A percentile compares a stretch with the other conserved stretches of the same genome.
Conservation (phyloP, 2,329 filamentous ascomycete genomes). For the Lojkania enalia region DNA sequence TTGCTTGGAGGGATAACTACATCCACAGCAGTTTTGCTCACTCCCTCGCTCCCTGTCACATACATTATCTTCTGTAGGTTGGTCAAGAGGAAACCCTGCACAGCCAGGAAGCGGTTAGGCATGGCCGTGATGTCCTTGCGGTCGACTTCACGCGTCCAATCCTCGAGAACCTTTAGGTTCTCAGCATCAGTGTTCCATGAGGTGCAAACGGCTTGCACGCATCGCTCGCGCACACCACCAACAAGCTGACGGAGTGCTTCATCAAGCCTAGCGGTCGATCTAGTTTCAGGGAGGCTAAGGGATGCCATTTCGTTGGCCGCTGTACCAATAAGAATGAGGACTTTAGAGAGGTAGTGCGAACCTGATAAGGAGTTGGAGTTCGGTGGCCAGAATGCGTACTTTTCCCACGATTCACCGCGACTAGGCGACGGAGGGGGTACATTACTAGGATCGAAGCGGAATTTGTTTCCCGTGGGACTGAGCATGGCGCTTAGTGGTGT, state of each 20-base stretch:
- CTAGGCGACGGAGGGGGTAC: constrained; percentile 73
- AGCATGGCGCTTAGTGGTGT: constrained; percentile 59
- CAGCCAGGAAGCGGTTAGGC: constrained; percentile 81
- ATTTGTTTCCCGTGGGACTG: constrained; percentile 69
- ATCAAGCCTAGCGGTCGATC: constrained; percentile 53
- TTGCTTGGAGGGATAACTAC: constrained; percentile 83
- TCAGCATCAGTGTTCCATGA: constrained; percentile 95
- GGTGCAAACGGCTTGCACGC: constrained; percentile 80
- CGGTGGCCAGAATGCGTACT: constrained; percentile 92
- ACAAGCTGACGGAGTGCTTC: constrained; percentile 79
- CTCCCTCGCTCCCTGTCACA: constrained; percentile 72
- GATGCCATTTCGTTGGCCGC: constrained; percentile 84
- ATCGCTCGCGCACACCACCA: constrained; percentile 78
- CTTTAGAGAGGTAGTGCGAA: constrained; percentile 84
- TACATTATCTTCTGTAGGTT: constrained; percentile 97
- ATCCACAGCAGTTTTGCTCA: constrained; percentile 73
- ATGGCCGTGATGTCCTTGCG: constrained; percentile 87
- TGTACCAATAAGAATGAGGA: constrained; percentile 80
- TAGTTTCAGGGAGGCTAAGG: constrained; percentile 66
- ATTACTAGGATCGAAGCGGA: constrained; percentile 78
- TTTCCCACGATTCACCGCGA: constrained; percentile 88
- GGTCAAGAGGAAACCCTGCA: constrained; percentile 77
- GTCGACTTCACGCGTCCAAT: constrained; percentile 85
- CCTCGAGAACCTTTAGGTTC: constrained; percentile 87
- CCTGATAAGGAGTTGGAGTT: constrained; percentile 89